Base-by-base conservation (phyloP, 2,329 filamentous ascomycete species). In the Talaromyces sp. region DNA sequence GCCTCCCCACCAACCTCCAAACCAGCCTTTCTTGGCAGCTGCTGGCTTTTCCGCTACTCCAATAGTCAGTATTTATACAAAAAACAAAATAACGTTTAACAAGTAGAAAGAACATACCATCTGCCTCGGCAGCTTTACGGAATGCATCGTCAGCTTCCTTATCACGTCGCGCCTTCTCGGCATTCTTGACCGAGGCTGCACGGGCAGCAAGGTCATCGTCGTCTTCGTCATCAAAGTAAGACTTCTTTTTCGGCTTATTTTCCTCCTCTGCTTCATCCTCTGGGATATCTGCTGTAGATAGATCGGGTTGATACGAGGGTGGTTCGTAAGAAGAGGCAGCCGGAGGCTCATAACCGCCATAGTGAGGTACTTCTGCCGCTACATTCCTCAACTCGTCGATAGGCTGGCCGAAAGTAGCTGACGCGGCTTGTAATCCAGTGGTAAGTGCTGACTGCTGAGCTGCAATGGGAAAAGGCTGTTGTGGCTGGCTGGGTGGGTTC, bases 91-190 rank as follows among this genome's bases (percentile, higher is more conserved):
- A 30, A 1, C 49, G 53, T 30, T 25, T 17, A 17, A 4, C 28
- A 36, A 30, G 51, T 54, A 61, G 58, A 54, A 27, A 7, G 55
- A 22, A 66, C 78, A 71, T 78, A 82, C 81, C 85, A 74, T 88
- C 85, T 63, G 82, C 84, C 77, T 86, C 92, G 0, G 92, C 93
- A 28, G 91, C 91, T 73, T 88, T 92, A 60, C 87, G 85, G 80
- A 97, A 91, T 73, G 92, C 87, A 69, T 96, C 93, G 61, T 92
- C 89, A 55, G 93, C 92, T 73, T 92, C 89, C 27, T 85, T 84
- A 69, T 96, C 91, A 69, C 86, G 88, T 13, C 89, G 87, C 44
- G 83, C 78, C 72, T 88, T 83, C 72, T 89, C 88, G 30, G 80
- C 83, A 65, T 80, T 82, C 58, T 83, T 75, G 2, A 81, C 78